Percentiles rank a stretch among this genome's conserved stretches.
These are phyloP conservation scores for Penicillium canescens DNA, from an alignment of 495 filamentous ascomycete species.

Conservation along the genomic window DNA sequence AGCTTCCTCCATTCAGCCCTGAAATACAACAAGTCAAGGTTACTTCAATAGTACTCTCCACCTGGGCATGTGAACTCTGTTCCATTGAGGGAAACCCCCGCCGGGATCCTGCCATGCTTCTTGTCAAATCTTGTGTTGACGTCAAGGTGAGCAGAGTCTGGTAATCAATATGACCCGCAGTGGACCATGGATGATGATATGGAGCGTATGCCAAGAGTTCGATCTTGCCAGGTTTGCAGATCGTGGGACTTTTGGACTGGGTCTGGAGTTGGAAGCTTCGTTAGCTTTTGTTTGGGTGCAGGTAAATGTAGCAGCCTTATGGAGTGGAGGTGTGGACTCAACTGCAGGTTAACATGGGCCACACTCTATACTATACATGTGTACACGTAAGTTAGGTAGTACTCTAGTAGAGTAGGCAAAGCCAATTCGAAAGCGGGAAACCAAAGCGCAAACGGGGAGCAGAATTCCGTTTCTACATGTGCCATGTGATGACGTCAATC, in stretches of 20 bases:
- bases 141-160: slow-evolving; percentile 9
- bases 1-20: no score
- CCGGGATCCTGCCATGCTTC: no score
- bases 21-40: no score
- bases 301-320: neutral
- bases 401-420: no score
- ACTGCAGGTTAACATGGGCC: neutral
- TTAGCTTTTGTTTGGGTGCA: neutral
- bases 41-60: no score
- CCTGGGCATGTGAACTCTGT: neutral
- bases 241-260: neutral
- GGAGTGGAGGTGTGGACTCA: neutral
- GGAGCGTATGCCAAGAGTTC: slow-evolving; percentile 11
- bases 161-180: slow-evolving; percentile 1
- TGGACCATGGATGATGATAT: slow-evolving; percentile 9
- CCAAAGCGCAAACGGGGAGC: neutral
- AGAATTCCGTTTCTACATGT: neutral
- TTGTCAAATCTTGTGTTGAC: slow-evolving; percentile 3
- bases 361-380: no score
- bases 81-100: neutral
- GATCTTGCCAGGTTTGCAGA: neutral
- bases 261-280: neutral
- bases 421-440: neutral
- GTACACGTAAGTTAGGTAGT: no score
- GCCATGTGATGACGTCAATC: slow-evolving; percentile 8